These are phyloP conservation scores for Elsinoe ampelina DNA, from an alignment of 2,329 filamentous ascomycete species.

Conservation along the genomic window DNA sequence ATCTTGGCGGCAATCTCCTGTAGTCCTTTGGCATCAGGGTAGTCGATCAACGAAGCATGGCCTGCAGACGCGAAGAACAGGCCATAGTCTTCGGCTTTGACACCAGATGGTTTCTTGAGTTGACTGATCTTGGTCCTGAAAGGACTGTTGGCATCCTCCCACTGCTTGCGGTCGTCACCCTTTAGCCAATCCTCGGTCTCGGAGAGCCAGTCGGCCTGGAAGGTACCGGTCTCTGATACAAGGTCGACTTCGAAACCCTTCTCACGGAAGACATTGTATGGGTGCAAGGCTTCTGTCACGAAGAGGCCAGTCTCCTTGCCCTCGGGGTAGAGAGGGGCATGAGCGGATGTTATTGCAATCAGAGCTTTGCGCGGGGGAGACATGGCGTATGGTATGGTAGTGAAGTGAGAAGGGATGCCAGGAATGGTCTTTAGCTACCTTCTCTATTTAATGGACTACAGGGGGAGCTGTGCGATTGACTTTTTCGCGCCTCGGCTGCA, in stretches of 20 bases:
- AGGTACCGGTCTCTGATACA: conserved; percentile 38
- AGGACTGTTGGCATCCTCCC: conserved; percentile 34
- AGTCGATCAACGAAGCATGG: conserved; percentile 40
- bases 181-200: conserved; percentile 35
- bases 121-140: conserved; percentile 40
- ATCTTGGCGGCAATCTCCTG: conserved; percentile 35
- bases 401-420: not conserved
- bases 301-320: conserved; percentile 39
- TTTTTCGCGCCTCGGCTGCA: not conserved
- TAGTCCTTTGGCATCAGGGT: conserved; percentile 34
- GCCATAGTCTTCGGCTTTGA: conserved; percentile 28
- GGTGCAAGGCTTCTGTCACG: conserved; percentile 41
- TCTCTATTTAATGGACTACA: not conserved
- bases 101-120: conserved; percentile 30
- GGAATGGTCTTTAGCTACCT: not conserved
- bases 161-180: conserved; percentile 32
- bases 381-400: conserved; percentile 14
- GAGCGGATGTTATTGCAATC: conserved; percentile 37
- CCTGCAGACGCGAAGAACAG: conserved; percentile 38
- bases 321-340: conserved; percentile 30
- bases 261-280: conserved; percentile 42
- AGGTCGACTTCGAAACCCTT: conserved; percentile 42
- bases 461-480: not conserved
- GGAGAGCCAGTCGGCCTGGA: conserved; percentile 37
- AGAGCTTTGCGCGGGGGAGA: conserved; percentile 33